These are phyloP conservation scores for Endocarpon pusillum DNA, from an alignment of 495 filamentous ascomycete genomes.

Conservation along the genomic window DNA sequence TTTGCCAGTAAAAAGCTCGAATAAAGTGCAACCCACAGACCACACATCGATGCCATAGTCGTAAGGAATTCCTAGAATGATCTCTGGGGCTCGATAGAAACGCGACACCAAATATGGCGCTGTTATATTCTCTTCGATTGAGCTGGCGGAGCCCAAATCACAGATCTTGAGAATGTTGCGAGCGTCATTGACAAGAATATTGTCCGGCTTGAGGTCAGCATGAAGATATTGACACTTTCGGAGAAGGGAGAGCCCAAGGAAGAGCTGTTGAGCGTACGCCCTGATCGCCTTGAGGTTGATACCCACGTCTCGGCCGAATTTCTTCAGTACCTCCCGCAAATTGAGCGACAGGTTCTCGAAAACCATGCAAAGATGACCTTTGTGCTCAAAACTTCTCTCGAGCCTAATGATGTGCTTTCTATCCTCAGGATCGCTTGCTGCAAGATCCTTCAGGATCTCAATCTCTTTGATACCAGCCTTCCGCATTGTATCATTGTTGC, in stretches of 20 bases:
- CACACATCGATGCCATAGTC: conserved; percentile 93
- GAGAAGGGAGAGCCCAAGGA: conserved; percentile 68
- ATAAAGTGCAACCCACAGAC: conserved; percentile 93
- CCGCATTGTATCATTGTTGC: conserved; percentile 81
- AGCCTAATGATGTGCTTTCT: conserved; percentile 86
- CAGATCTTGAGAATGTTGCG: conserved; percentile 83
- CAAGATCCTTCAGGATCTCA: conserved; percentile 70
- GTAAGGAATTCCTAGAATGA: conserved; percentile 88
- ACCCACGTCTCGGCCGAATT: conserved; percentile 85
- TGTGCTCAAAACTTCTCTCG: conserved; percentile 78
- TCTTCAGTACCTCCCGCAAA: conserved; percentile 86
- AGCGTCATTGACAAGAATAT: conserved; percentile 76
- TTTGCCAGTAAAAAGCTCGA: conserved; percentile 92
- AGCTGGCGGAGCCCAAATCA: conserved; percentile 85
- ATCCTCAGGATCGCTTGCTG: conserved; percentile 67
- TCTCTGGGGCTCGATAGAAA: conserved; percentile 93
- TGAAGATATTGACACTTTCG: conserved; percentile 86
- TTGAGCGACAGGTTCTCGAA: conserved; percentile 93
- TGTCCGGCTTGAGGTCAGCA: conserved; percentile 94
- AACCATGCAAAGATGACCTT: conserved; percentile 85
- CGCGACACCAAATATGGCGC: conserved; percentile 88
- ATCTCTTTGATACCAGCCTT: conserved; percentile 94
- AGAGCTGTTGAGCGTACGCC: conserved; percentile 85
- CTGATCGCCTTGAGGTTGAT: conserved; percentile 75
- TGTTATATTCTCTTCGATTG: conserved; percentile 76